Base-by-base conservation (phyloP, 1,284 basidiomycete species). In the Salmacisia buchloeana region DNA sequence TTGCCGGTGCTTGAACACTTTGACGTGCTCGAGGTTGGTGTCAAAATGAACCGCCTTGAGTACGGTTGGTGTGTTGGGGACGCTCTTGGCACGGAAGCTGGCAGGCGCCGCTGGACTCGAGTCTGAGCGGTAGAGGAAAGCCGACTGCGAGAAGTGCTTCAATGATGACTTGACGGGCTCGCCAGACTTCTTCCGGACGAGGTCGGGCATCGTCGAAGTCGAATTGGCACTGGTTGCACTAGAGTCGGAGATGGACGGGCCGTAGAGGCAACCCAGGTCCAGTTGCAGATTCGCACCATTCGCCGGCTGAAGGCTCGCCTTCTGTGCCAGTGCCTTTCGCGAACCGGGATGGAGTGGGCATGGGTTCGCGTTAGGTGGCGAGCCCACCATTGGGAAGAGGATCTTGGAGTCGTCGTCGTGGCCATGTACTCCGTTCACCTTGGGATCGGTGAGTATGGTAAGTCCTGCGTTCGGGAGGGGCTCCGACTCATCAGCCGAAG, bases 41-140 rank as follows among this genome's bases (percentile, higher is more conserved):
- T 96, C 91, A 70, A 98, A 98, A 77, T 97, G 92, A 9, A 98
- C 94, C 36, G 86, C 87, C 81, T 94, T 94, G 5, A 85, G 85
- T 1, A 69, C 64, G 23, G 81, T 82, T 0, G 91, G 90, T 0
- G 90, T 89, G 2, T 86, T 82, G 6, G 75, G 75, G 1, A 78
- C 70, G 57, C 70, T 72, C 65, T 75, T 74, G 59, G 73, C 64
- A 10, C 60, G 41, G 23, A 33, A 38, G 33, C 67, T 54, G 13
- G 65, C 60, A 18, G 63, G 46, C 10, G 69, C 66, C 49, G 60
- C 64, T 60, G 39, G 71, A 60, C 41, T 67, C 60, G 59, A 49
- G 83, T 81, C 62, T 84, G 85, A 45, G 86, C 85, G 64, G 21
- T 60, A 60, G n/a, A 74, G 60, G 65, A 72, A 70, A 35, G 77